Percentiles rank a stretch among this genome's conserved stretches.
Evolutionary conservation across 768 basidiomycete species (phyloP).

Genomic region (Omphalotus guepiniiformis): DNA sequence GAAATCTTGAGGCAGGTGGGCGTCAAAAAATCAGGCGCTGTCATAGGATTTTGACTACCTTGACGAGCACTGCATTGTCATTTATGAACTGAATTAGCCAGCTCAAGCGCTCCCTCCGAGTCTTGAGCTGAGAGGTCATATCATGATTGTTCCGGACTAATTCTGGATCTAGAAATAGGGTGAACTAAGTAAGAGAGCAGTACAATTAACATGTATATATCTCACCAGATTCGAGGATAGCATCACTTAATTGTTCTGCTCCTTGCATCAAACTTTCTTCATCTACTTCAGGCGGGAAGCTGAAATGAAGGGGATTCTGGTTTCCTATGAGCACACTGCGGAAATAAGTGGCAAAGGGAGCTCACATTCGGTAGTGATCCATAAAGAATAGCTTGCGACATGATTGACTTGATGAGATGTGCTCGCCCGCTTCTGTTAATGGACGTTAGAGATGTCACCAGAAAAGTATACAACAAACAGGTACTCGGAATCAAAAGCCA

Average conservation of each 20-base stretch:
- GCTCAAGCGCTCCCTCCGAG: slow-evolving; percentile 68
- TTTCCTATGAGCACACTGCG: background rate
- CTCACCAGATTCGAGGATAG: slow-evolving; percentile 72
- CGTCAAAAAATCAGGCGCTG: background rate
- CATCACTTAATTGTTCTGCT: slow-evolving; percentile 69
- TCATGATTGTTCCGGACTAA: slow-evolving; percentile 76
- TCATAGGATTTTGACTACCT: slow-evolving; percentile 40
- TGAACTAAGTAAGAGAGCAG: background rate
- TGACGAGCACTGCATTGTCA: slow-evolving; percentile 73
- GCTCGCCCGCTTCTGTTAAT: slow-evolving; percentile 45
- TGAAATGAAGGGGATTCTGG: slow-evolving; percentile 76
- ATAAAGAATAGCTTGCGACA: slow-evolving; percentile 82
- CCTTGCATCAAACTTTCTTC: slow-evolving; percentile 76
- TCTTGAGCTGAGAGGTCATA: slow-evolving; percentile 69
- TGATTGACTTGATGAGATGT: slow-evolving; percentile 68
- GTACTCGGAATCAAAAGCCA: slow-evolving; percentile 59
- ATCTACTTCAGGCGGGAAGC: slow-evolving; percentile 76
- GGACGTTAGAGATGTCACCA: background rate
- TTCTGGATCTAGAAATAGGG: slow-evolving; percentile 44
- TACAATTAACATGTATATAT: background rate
- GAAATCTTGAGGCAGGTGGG: slow-evolving; percentile 54
- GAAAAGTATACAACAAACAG: background rate
- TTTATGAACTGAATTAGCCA: slow-evolving; percentile 91
- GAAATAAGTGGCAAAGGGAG: background rate
- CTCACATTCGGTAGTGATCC: slow-evolving; percentile 61